These are phyloP conservation scores for Epichloe bromicola DNA, from an alignment of 2,329 filamentous ascomycete species.

Conservation along the genomic window DNA sequence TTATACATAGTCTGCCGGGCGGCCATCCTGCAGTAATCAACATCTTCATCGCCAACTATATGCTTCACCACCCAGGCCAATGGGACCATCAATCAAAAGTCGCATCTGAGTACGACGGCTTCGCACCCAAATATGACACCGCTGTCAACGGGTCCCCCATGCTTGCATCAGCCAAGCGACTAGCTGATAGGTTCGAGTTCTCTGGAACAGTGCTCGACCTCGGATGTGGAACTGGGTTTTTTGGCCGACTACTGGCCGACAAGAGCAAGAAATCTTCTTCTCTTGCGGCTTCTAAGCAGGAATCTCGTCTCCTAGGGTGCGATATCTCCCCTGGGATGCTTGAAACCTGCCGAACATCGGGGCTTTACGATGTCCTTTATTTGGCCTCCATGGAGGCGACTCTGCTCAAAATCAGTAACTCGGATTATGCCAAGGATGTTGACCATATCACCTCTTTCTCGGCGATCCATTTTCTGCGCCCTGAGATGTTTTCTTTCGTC, in stretches of 20 bases:
- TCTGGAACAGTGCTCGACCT: background rate
- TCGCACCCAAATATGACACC: background rate
- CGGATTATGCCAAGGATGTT: background rate
- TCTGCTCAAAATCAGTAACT: background rate
- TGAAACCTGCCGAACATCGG: background rate
- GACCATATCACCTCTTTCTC: background rate
- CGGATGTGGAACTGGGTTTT: background rate
- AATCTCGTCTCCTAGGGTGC: background rate
- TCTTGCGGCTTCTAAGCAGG: background rate
- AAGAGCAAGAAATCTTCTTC: background rate
- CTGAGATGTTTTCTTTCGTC: background rate
- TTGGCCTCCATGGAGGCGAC: background rate
- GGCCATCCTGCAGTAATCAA: background rate
- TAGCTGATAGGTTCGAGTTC: background rate
- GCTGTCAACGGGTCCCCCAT: fast-evolving
- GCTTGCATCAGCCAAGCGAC: background rate
- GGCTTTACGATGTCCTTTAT: background rate
- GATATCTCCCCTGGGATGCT: background rate
- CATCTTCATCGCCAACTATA: background rate
- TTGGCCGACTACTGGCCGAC: background rate
- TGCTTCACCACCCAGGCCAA: background rate
- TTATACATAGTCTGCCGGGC: background rate
- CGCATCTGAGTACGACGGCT: background rate
- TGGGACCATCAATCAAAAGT: background rate
- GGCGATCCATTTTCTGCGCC: background rate